Conservation (phyloP, 2,329 filamentous ascomycete species). For the Westerdykella sp. region DNA sequence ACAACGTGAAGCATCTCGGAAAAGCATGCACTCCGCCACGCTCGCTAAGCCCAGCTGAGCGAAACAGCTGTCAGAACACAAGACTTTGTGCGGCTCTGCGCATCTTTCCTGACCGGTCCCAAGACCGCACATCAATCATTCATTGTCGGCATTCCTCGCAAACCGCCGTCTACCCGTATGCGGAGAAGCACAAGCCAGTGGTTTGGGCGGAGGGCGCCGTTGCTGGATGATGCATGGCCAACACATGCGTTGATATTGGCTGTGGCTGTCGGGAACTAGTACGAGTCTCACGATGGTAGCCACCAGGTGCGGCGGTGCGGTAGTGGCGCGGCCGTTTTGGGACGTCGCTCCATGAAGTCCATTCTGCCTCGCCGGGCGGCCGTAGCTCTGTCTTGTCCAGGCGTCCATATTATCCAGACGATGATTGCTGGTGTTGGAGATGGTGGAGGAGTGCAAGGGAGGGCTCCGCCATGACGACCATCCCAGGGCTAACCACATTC, state of each 20-base stretch:
- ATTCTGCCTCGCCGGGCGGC: constrained; percentile 23
- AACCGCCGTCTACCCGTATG: too few species aligned
- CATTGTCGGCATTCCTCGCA: constrained; percentile 3
- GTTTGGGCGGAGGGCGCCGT: constrained; percentile 17
- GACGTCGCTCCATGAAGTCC: background rate
- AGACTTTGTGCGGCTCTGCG: constrained; percentile 29
- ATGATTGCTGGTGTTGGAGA: too few species aligned
- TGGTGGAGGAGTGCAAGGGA: too few species aligned
- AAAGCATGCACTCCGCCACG: constrained; percentile 28
- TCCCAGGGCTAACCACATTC: too few species aligned
- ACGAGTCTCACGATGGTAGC: background rate
- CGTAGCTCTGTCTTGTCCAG: background rate
- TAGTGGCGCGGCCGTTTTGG: constrained; percentile 1
- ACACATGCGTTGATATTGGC: constrained; percentile 16
- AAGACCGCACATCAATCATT: constrained; percentile 4
- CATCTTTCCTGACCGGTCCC: constrained; percentile 9
- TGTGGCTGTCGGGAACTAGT: background rate
- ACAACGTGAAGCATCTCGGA: background rate
- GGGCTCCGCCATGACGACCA: too few species aligned
- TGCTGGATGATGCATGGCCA: constrained; percentile 17
- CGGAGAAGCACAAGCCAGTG: constrained; percentile 22
- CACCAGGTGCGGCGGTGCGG: background rate
- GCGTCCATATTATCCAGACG: background rate
- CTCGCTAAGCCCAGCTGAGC: constrained; percentile 16
- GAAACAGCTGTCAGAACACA: constrained; percentile 12